phyloP scores from a whole-genome alignment of 2,329 filamentous ascomycete genomes.

The Botrytis fragariae region DNA sequence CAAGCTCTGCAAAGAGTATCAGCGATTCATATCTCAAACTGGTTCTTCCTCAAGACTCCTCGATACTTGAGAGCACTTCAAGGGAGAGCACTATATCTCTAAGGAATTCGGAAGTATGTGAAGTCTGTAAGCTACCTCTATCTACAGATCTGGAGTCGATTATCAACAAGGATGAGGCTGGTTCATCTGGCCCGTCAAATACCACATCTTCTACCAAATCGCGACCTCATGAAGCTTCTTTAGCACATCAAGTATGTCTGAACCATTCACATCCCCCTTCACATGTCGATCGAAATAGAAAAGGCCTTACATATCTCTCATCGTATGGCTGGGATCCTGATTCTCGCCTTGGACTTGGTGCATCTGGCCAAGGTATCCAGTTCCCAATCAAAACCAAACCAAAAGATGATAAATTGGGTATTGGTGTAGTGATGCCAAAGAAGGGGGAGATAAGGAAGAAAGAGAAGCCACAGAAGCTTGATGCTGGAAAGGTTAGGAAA shows the following conservation, averaged over 20 bases:
- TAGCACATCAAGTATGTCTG: constrained; percentile 70
- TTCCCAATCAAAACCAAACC: constrained; percentile 67
- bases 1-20: constrained; percentile 33
- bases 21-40: constrained; percentile 63
- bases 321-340: constrained; percentile 75
- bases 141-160: constrained; percentile 40
- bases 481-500: constrained; percentile 68
- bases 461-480: constrained; percentile 52
- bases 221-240: constrained; percentile 54
- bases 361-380: constrained; percentile 64
- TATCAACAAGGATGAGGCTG: not conserved
- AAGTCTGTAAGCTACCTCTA: constrained; percentile 60
- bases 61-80: not conserved
- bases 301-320: constrained; percentile 65
- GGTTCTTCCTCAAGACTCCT: constrained; percentile 47
- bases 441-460: constrained; percentile 40
- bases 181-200: not conserved
- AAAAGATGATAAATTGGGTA: constrained; percentile 73
- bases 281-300: constrained; percentile 64
- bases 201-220: constrained; percentile 10
- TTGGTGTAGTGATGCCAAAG: constrained; percentile 55
- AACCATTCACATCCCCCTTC: constrained; percentile 70
- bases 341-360: constrained; percentile 68
- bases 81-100: not conserved
- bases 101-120: constrained; percentile 43